phyloP scores from a whole-genome alignment of 768 basidiomycete genomes.

The Auriscalpium orientale region DNA sequence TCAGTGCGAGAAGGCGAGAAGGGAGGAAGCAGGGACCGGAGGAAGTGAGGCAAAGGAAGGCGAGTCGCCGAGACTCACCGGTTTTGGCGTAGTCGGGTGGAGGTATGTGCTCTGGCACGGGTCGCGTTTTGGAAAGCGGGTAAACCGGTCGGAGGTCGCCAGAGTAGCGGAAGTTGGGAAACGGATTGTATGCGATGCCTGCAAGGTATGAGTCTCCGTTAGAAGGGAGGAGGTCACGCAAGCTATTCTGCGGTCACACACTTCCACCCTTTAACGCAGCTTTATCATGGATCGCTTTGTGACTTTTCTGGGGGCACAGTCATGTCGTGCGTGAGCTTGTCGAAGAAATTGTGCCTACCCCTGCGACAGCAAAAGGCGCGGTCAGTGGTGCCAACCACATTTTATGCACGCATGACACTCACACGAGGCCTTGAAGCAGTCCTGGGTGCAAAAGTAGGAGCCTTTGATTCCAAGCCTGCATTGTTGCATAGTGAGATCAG shows the following conservation, averaged over 20 bases:
- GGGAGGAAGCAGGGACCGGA: constrained; percentile 15
- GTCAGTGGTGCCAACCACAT: neutral
- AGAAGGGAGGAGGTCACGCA: neutral
- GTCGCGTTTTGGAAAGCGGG: constrained; percentile 73
- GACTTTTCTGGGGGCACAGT: constrained; percentile 53
- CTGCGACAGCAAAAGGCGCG: constrained; percentile 8
- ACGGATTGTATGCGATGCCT: constrained; percentile 79
- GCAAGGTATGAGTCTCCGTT: neutral
- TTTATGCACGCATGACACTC: constrained; percentile 28
- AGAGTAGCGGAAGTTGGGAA: constrained; percentile 69
- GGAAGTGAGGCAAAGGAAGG: constrained; percentile 21
- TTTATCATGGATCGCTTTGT: constrained; percentile 70
- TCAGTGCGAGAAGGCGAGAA: constrained; percentile 25
- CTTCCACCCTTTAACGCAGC: constrained; percentile 28
- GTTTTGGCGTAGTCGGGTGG: constrained; percentile 83
- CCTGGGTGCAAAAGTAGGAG: constrained; percentile 90
- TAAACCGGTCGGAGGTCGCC: constrained; percentile 77
- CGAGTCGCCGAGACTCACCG: constrained; percentile 39
- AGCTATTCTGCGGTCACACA: constrained; percentile 15
- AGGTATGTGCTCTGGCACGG: constrained; percentile 75
- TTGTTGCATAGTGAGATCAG: constrained; percentile 10
- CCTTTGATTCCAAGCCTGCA: constrained; percentile 70
- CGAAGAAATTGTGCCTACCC: constrained; percentile 19
- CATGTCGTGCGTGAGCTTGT: neutral
- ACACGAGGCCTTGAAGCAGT: constrained; percentile 95